A percentile compares a stretch with the other conserved stretches of the same genome.
These are phyloP conservation scores for Trametes meyenii DNA, from an alignment of 768 basidiomycete species.

Conservation along the genomic window DNA sequence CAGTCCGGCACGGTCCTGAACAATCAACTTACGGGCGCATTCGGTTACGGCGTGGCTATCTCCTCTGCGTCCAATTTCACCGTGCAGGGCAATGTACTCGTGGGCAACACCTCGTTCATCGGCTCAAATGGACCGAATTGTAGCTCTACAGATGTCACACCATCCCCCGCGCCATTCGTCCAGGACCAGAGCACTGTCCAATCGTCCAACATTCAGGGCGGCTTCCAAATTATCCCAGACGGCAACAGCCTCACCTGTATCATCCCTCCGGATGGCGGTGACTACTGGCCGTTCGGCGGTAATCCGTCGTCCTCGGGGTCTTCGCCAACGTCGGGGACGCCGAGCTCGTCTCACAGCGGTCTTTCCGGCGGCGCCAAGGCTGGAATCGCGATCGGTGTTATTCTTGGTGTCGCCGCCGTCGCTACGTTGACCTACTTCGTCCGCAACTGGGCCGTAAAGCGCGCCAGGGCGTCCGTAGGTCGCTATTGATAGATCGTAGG, in stretches of 20 bases:
- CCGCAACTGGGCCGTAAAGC: constrained; percentile 49
- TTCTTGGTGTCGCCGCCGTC: constrained; percentile 47
- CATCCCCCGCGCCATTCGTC: constrained; percentile 62
- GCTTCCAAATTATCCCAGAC: constrained; percentile 54
- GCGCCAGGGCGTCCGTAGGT: constrained; percentile 12
- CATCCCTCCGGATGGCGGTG: constrained; percentile 64
- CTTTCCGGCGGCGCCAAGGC: constrained; percentile 42
- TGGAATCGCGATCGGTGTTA: constrained; percentile 55
- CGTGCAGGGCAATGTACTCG: constrained; percentile 58
- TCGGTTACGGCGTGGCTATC: constrained; percentile 74
- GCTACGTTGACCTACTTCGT: constrained; percentile 48
- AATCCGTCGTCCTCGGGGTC: constrained; percentile 41
- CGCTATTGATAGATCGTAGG: neutral
- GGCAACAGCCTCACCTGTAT: constrained; percentile 68
- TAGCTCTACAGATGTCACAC: constrained; percentile 49
- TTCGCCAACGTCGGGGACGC: constrained; percentile 20
- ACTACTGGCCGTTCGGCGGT: constrained; percentile 72
- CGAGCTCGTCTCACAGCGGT: constrained; percentile 28
- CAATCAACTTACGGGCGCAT: constrained; percentile 67
- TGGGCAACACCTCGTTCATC: constrained; percentile 77
- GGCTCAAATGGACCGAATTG: constrained; percentile 71
- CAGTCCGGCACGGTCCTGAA: constrained; percentile 54
- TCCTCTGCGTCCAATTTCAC: constrained; percentile 68
- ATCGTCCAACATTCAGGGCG: constrained; percentile 49
- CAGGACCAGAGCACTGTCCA: constrained; percentile 48